Percentiles rank a stretch among this genome's conserved stretches.
phyloP scores from a whole-genome alignment of 768 basidiomycete genomes.

The Termitomyces sp. region DNA sequence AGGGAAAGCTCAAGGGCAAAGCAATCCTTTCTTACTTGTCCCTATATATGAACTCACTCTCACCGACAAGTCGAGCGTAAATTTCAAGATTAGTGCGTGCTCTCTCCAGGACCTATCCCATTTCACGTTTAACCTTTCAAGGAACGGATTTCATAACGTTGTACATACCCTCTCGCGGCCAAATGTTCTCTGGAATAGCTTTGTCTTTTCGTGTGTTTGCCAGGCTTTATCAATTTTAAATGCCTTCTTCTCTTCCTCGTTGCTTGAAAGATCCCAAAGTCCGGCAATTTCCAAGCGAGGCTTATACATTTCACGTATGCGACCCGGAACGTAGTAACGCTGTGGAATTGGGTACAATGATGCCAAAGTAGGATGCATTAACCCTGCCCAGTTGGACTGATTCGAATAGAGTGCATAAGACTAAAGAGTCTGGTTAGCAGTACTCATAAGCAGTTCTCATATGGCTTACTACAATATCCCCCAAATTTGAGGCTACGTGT shows the following conservation, averaged over 20 bases:
- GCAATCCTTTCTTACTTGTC: constrained; percentile 32
- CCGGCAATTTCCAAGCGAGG: constrained; percentile 58
- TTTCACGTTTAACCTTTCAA: background rate
- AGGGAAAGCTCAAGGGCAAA: background rate
- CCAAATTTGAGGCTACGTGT: constrained; percentile 61
- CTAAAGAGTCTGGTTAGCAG: constrained; percentile 29
- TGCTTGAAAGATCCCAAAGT: constrained; percentile 48
- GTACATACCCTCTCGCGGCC: constrained; percentile 57
- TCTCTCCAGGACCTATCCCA: constrained; percentile 50
- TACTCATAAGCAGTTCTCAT: background rate
- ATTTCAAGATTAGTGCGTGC: constrained; percentile 52
- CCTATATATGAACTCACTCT: constrained; percentile 45
- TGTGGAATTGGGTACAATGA: constrained; percentile 61
- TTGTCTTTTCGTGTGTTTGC: constrained; percentile 25
- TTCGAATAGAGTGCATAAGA: constrained; percentile 60
- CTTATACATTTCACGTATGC: constrained; percentile 53
- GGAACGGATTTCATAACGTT: background rate
- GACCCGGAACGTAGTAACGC: constrained; percentile 65
- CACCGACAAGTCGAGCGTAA: constrained; percentile 50
- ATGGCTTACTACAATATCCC: constrained; percentile 62
- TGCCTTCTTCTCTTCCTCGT: constrained; percentile 39
- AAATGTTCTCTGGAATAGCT: constrained; percentile 50
- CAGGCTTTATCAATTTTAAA: constrained; percentile 29
- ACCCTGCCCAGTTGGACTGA: constrained; percentile 53
- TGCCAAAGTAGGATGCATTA: constrained; percentile 52